phyloP scores from a whole-genome alignment of 768 basidiomycete species.

The Sarcomyxa edulis region DNA sequence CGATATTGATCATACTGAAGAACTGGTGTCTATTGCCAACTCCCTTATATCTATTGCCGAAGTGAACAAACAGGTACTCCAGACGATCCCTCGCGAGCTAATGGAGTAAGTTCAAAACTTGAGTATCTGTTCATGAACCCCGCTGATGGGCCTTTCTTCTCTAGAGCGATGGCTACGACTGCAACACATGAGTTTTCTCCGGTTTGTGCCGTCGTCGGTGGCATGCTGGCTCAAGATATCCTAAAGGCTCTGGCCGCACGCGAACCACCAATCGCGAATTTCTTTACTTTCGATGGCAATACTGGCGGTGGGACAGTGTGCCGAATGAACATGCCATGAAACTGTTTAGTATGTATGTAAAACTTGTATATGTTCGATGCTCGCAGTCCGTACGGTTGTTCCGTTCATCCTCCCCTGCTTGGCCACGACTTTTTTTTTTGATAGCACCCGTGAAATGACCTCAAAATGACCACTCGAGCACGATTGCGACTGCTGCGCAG shows the following conservation, averaged over 20 bases:
- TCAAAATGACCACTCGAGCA: no score
- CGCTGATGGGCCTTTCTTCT: constrained; percentile 1
- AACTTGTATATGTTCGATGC: no score
- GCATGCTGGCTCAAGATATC: constrained; percentile 92
- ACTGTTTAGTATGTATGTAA: no score
- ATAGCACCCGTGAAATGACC: no score
- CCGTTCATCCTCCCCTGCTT: no score
- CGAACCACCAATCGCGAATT: constrained; percentile 91
- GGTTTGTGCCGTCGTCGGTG: constrained; percentile 91
- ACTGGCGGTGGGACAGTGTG: constrained; percentile 72
- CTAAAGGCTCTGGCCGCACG: constrained; percentile 86
- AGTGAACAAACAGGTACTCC: constrained; percentile 65
- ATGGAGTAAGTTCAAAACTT: constrained; percentile 54
- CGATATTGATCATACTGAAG: constrained; percentile 37
- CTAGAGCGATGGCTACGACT: constrained; percentile 64
- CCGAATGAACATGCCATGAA: no score
- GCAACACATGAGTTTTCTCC: constrained; percentile 86
- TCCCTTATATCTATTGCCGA: constrained; percentile 53
- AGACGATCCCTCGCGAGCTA: constrained; percentile 49
- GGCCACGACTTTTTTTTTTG: no score
- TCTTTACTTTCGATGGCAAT: no score
- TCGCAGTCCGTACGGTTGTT: no score
- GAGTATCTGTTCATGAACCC: no score
- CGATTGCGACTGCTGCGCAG: no score
- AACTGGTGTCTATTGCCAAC: constrained; percentile 64